Evolutionary conservation across 2,329 filamentous ascomycete species (phyloP), one percentile per base, ranked within the genome.

Genomic region (Ceratocystis ficicola): DNA sequence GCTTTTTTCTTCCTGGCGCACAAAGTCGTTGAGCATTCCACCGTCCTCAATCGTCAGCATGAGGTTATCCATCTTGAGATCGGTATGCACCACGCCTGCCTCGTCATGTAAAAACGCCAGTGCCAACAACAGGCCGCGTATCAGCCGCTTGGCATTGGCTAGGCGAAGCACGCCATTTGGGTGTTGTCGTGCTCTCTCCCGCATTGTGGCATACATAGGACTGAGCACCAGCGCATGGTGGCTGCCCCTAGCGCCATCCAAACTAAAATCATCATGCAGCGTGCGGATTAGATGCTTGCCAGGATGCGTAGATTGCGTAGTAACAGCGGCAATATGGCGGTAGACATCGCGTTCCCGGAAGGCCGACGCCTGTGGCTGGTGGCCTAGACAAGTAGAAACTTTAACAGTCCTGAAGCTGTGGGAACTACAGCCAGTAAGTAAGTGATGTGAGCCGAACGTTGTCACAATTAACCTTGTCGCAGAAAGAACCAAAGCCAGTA

Each of bases 1-100:
- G 7, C 28, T 46, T 15, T 22, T 30, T 12, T 32, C 32, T 36
- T 66, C 61, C 20, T 44, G 44, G 5, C 52, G 62, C 25, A 44
- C 57, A 63, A 65, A 68, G 46, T 68, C 65, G 22, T 32, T 64
- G 1, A 66, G 55, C 28, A 68, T 63, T 22, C 65, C 59, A 8
- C 63, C 65, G 48, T 68, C 67, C 17, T 68, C 67, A 25, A 68
- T 62, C 1, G 65, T 66, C 44, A 68, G 62, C 67, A 68, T 66
- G 25, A 68, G 44, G 30, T 68, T 68, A 22, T 68, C 67, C 44
- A 20, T 66, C 41, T 68, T 68, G 8, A 68, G 55, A 28, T 68
- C 67, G 3, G 60, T 60, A 44, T 68, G 67, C 22, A 68, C 55
- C 32, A 68, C 46, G 8, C 59, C 36, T 5, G 65, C 65, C 36